Base-by-base conservation (phyloP, 2,329 filamentous ascomycete genomes). In the Ceratocystis destructans region DNA sequence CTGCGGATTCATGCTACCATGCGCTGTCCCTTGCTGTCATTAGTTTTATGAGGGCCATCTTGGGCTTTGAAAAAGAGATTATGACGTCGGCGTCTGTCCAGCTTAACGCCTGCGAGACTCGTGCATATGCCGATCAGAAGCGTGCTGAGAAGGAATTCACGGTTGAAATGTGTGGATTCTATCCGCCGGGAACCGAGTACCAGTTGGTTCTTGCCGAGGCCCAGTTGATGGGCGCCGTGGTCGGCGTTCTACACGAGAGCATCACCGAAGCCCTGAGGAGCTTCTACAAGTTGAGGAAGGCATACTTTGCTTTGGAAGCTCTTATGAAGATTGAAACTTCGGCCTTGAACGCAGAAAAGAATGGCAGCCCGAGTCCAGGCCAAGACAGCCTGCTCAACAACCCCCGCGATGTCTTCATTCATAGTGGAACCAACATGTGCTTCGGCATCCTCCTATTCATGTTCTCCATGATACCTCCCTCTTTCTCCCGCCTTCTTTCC, bases 231-330 rank as follows among this genome's bases (percentile, higher is more conserved):
- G 83, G 84, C 66, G 92, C 92, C 0, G 87, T 99, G 1, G 86
- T 96, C 0, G 90, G 86, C 0, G 89, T 97, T 17, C 78, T 97
- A 71, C 95, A 95, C 70, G 94, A 97, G 77, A 96, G 89, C 73
- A 77, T 97, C 71, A 93, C 92, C 0, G 94, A 97, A 74, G 90
- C 86, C 17, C 83, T 97, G 74, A 90, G 87, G 75, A 90, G 90
- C 5, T 97, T 97, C 72, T 95, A 96, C 73, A 96, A 94, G 75
- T 76, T 97, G 71, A 82, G 93, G 69, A 96, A 95, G 74, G 93
- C 93, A 0, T 97, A 89, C 72, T 78, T 90, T 48, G 87, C 90
- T 0, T 79, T 99, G 2, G 88, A 96, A 71, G 81, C 81, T 8
- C 89, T 99, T 66, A 81, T 92, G 72, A 82, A 88, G 68, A 83